A percentile compares a stretch with the other conserved stretches of the same genome.
phyloP scores from a whole-genome alignment of 2,329 filamentous ascomycete genomes.

The Dactylellina sp. region DNA sequence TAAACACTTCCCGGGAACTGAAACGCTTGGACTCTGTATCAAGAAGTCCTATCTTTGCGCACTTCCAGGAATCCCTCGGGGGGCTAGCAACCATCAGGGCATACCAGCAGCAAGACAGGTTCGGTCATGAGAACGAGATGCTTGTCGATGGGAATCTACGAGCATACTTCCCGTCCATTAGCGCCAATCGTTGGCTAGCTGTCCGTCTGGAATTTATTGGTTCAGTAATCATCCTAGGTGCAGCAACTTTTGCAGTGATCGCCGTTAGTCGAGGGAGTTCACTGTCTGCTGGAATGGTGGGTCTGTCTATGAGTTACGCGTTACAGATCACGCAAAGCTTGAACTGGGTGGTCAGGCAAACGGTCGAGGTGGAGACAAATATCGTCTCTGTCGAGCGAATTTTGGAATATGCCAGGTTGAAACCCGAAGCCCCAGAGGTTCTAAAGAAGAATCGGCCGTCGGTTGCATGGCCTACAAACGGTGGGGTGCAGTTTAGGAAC shows the following conservation, averaged over 20 bases:
- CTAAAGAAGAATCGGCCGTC: slow-evolving; percentile 87
- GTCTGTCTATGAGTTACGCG: slow-evolving; percentile 95
- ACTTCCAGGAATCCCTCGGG: slow-evolving; percentile 96
- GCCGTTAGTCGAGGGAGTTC: slow-evolving; percentile 77
- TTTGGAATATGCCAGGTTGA: slow-evolving; percentile 90
- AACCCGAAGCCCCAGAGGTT: slow-evolving; percentile 93
- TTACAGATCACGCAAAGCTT: slow-evolving; percentile 93
- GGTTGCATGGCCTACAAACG: slow-evolving; percentile 89
- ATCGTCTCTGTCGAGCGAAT: slow-evolving; percentile 98
- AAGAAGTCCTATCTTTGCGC: slow-evolving; percentile 94
- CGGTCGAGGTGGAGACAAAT: slow-evolving; percentile 99
- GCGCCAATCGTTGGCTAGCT: slow-evolving; percentile 91
- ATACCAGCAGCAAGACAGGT: slow-evolving; percentile 87
- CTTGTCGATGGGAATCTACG: slow-evolving; percentile 93
- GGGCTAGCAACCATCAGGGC: slow-evolving; percentile 95
- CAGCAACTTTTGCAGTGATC: slow-evolving; percentile 84
- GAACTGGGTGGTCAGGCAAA: slow-evolving; percentile 99
- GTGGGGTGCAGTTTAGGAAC: slow-evolving; percentile 88
- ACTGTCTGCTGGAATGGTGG: slow-evolving; percentile 80
- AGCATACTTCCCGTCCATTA: slow-evolving; percentile 96
- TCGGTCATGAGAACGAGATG: slow-evolving; percentile 95
- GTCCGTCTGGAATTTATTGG: slow-evolving; percentile 96
- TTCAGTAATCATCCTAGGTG: slow-evolving; percentile 88
- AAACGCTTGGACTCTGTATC: slow-evolving; percentile 96
- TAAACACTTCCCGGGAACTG: slow-evolving; percentile 93